Evolutionary conservation across 169 alveolate species (phyloP), one percentile per base, ranked within the genome.

Genomic region (Eimeria tenella): DNA sequence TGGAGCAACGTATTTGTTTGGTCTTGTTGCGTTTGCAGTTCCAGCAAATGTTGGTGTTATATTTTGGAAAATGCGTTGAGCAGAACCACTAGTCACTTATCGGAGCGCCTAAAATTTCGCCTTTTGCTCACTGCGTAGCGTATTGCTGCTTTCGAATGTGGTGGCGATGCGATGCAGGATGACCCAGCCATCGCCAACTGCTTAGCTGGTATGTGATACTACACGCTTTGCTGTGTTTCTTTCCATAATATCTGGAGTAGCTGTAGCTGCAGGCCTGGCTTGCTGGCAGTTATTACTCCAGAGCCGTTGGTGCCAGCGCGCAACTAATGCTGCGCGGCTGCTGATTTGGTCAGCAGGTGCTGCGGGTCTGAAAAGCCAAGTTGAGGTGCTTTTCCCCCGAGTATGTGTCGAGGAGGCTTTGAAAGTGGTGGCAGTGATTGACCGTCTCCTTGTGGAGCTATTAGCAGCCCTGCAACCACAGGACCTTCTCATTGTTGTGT

Each of bases 401-500:
- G 77, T 82, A 9, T 4, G 56, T 19, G 58, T 13, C 19, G 21
- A 19, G 42, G 90, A 58, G 5, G 83, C 86, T 52, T 1, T 79
- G 83, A 6, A n/a, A 15, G 90, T 62, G 83, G 8, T 79, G 25
- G 31, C 65, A 60, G 74, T 49, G 68, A 63, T 92, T 21, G 95
- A 92, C 25, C 74, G 49, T 65, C 58, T 73, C 31, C 65, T 92
- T 4, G 55, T 49, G 5, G 86, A 81, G 13, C 62, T 92, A 4
- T 62, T 81, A 8, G 87, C 93, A 0, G 52, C 62, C 17, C 17
- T 92, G 87, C 23, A 68, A 23, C 90, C 74, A 0, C 70, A 75
- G 62, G 95, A 92, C 73, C 63, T 92, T 23, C 91, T 92, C 49
- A 60, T 92, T 49, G 83, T 92, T 65, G 11, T 92, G 9, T 92